phyloP scores from a whole-genome alignment of 345 rosid species.

The Gynandropsis gynandra region DNA sequence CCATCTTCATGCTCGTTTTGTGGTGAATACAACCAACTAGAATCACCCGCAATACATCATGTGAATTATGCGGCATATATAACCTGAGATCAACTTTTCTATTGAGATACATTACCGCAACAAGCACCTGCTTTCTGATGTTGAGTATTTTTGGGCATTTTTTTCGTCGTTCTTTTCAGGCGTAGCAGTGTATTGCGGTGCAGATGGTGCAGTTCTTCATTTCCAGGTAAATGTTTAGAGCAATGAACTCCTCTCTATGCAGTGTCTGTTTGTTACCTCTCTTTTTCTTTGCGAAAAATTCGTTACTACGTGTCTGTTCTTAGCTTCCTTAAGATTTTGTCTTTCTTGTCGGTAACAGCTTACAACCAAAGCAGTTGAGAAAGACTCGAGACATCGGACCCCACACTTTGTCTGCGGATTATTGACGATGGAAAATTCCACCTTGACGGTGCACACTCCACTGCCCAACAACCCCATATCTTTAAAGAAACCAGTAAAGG shows the following conservation, averaged over 20 bases:
- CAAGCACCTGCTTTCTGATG: too few species aligned
- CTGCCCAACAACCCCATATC: slow-evolving; percentile 34
- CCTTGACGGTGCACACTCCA: slow-evolving; percentile 41
- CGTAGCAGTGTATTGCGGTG: slow-evolving; percentile 74
- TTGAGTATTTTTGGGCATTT: too few species aligned
- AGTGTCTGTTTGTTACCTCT: neutral
- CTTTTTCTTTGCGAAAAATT: neutral
- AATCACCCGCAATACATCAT: too few species aligned
- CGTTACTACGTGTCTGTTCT: neutral
- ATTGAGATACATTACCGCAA: too few species aligned
- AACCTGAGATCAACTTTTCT: too few species aligned
- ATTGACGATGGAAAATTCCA: slow-evolving; percentile 43
- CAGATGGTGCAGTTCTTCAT: slow-evolving; percentile 58
- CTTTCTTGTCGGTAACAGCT: slow-evolving; percentile 37
- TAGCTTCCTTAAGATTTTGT: neutral
- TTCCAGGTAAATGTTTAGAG: slow-evolving; percentile 50
- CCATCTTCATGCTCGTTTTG: neutral
- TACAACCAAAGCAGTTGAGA: slow-evolving; percentile 61
- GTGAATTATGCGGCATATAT: too few species aligned
- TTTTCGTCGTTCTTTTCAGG: slow-evolving; percentile 32
- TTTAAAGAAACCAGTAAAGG: slow-evolving; percentile 42
- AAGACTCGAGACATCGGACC: slow-evolving; percentile 57
- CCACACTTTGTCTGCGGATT: slow-evolving; percentile 65
- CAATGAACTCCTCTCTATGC: slow-evolving; percentile 4
- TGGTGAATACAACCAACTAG: neutral